Conservation (phyloP, 495 filamentous ascomycete genomes). For the Neurospora africana region DNA sequence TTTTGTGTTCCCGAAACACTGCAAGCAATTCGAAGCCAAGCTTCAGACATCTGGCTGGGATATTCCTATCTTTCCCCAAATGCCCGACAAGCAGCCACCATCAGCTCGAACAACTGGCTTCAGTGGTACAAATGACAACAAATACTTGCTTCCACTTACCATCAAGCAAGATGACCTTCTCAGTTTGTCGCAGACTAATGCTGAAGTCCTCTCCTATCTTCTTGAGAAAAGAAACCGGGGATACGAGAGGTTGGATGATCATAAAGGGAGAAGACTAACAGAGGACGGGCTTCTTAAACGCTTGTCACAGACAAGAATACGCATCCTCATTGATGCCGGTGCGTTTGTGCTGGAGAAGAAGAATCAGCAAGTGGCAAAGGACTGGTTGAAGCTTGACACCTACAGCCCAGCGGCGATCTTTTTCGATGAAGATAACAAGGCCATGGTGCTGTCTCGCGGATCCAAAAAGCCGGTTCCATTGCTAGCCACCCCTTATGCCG, state of each 20-base stretch:
- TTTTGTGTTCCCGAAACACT: conserved; percentile 44
- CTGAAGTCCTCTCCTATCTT: conserved; percentile 29
- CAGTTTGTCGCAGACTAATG: conserved; percentile 37
- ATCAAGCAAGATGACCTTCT: conserved; percentile 43
- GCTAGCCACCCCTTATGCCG: conserved; percentile 29
- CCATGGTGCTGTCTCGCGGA: conserved; percentile 23
- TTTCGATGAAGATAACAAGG: conserved; percentile 28
- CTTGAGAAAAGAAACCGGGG: background rate
- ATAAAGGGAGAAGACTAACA: conserved; percentile 19
- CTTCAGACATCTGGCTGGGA: conserved; percentile 46
- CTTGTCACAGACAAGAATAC: conserved; percentile 18
- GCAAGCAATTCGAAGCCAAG: conserved; percentile 43
- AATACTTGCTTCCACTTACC: conserved; percentile 37
- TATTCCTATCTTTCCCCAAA: conserved; percentile 28
- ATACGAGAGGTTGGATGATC: background rate
- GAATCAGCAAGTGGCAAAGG: conserved; percentile 27
- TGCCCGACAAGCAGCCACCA: background rate
- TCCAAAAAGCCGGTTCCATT: conserved; percentile 18
- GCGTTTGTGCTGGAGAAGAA: conserved; percentile 38
- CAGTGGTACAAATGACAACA: conserved; percentile 45
- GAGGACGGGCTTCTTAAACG: conserved; percentile 24
- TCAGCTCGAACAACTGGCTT: conserved; percentile 38
- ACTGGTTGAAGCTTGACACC: conserved; percentile 34
- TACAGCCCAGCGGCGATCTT: conserved; percentile 24
- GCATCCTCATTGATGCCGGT: conserved; percentile 41